A percentile compares a stretch with the other conserved stretches of the same genome.
Conservation (phyloP, 192 early-diverging fungal species). For the Coemansia nantahalensis region DNA sequence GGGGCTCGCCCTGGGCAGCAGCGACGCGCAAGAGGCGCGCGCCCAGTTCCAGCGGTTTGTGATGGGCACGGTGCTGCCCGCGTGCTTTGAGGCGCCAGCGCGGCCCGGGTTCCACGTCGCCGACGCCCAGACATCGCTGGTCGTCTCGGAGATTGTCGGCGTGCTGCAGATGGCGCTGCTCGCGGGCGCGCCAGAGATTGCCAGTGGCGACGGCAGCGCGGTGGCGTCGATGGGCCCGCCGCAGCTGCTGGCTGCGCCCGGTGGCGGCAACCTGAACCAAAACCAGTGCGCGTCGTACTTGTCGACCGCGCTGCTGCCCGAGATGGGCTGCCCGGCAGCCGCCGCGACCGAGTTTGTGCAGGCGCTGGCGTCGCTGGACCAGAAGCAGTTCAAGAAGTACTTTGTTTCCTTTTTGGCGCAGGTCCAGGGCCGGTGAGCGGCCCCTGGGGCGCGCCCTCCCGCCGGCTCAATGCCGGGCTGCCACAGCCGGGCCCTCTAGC, state of each 20-base stretch:
- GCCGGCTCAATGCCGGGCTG: no score
- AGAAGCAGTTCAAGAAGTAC: constrained; percentile 70
- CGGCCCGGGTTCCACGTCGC: constrained; percentile 64
- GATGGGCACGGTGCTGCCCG: constrained; percentile 67
- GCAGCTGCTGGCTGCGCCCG: constrained; percentile 29
- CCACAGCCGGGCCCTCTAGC: no score
- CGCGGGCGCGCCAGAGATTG: constrained; percentile 30
- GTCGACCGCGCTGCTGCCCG: constrained; percentile 29
- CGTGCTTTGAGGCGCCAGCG: constrained; percentile 80
- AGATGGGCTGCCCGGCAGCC: constrained; percentile 59
- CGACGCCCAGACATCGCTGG: constrained; percentile 75
- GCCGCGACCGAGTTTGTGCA: constrained; percentile 70
- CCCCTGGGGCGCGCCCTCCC: no score
- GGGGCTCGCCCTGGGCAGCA: constrained; percentile 19
- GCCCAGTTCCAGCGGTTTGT: constrained; percentile 69
- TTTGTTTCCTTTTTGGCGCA: constrained; percentile 46
- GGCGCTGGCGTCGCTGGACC: constrained; percentile 66
- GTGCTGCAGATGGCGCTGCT: constrained; percentile 51
- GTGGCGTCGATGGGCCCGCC: constrained; percentile 17
- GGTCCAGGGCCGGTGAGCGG: constrained; percentile 7
- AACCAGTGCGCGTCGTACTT: constrained; percentile 47
- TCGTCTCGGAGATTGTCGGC: constrained; percentile 55
- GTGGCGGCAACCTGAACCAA: constrained; percentile 35
- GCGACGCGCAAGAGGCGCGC: constrained; percentile 24
- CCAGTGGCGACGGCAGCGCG: constrained; percentile 20